Conservation (phyloP, 1,139 yeast genomes). For the Candida sanyaensis region DNA sequence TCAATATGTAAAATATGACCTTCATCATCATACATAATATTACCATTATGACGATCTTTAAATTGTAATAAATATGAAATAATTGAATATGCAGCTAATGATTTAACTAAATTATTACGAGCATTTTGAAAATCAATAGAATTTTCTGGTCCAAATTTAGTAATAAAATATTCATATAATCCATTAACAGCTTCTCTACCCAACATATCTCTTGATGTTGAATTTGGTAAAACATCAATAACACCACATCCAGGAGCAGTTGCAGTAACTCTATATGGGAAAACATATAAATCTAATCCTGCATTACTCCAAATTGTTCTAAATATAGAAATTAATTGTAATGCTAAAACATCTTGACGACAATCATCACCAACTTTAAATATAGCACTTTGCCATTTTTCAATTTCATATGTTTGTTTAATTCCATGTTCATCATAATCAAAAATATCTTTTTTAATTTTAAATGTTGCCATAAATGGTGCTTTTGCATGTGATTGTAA, state of each 20-base stretch:
- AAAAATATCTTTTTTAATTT: slow-evolving; percentile 62
- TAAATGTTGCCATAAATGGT: slow-evolving; percentile 96
- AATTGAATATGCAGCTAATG: slow-evolving; percentile 94
- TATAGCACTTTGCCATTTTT: slow-evolving; percentile 91
- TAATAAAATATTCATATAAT: slow-evolving; percentile 84
- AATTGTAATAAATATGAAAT: slow-evolving; percentile 90
- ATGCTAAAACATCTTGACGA: slow-evolving; percentile 93
- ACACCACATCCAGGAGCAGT: slow-evolving; percentile 99
- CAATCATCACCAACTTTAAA: slow-evolving; percentile 99
- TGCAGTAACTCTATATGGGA: slow-evolving; percentile 94
- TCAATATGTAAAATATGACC: slow-evolving; percentile 97
- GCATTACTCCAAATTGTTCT: slow-evolving; percentile 86
- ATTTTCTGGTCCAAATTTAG: slow-evolving; percentile 93
- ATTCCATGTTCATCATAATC: slow-evolving; percentile 47
- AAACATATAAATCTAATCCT: slow-evolving; percentile 88
- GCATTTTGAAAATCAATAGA: slow-evolving; percentile 90
- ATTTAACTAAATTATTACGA: slow-evolving; percentile 86
- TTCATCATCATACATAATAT: slow-evolving; percentile 94
- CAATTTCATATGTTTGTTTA: slow-evolving; percentile 37
- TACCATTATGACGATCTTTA: slow-evolving; percentile 98
- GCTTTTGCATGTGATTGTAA: slow-evolving; percentile 98
- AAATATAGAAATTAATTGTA: slow-evolving; percentile 89
- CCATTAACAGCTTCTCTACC: slow-evolving; percentile 99
- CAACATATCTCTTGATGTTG: slow-evolving; percentile 95
- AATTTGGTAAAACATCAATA: slow-evolving; percentile 93